phyloP scores from a whole-genome alignment of 768 basidiomycete species.

The Tephrocybe sp. region DNA sequence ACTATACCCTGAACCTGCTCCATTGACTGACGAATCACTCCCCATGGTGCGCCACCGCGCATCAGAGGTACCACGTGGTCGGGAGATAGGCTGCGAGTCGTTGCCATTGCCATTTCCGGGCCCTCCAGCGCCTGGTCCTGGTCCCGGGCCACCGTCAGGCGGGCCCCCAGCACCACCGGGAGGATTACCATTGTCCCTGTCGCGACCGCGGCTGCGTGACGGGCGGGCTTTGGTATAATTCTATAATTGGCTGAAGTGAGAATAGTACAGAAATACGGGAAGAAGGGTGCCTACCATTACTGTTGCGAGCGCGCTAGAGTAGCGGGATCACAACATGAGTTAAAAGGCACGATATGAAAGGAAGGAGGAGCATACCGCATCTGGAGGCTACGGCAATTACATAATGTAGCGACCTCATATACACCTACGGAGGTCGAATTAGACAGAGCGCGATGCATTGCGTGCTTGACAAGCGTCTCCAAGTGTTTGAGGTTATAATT shows the following conservation, averaged over 20 bases:
- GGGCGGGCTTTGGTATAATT: slow-evolving; percentile 79
- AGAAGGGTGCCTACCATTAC: slow-evolving; percentile 62
- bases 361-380: slow-evolving; percentile 59
- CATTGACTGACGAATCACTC: slow-evolving; percentile 19
- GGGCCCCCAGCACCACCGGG: slow-evolving; percentile 22
- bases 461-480: slow-evolving; percentile 82
- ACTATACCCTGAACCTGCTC: slow-evolving; percentile 27
- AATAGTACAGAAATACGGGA: slow-evolving; percentile 1
- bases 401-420: slow-evolving; percentile 93
- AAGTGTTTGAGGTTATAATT: slow-evolving; percentile 82
- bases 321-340: slow-evolving; percentile 5
- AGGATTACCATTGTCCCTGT: slow-evolving; percentile 41
- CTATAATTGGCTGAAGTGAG: slow-evolving; percentile 34
- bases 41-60: slow-evolving; percentile 48
- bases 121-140: neutral
- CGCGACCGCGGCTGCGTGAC: slow-evolving; percentile 53
- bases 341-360: slow-evolving; percentile 18
- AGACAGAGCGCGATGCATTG: slow-evolving; percentile 87
- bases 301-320: slow-evolving; percentile 71
- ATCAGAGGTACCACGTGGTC: slow-evolving; percentile 76
- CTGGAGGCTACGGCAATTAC: slow-evolving; percentile 85
- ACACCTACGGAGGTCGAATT: slow-evolving; percentile 87
- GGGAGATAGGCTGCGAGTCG: slow-evolving; percentile 37
- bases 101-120: no score
- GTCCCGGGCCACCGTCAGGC: neutral